These are phyloP conservation scores for Geotrichum ghanense DNA, from an alignment of 805 yeast genomes.

Conservation along the genomic window DNA sequence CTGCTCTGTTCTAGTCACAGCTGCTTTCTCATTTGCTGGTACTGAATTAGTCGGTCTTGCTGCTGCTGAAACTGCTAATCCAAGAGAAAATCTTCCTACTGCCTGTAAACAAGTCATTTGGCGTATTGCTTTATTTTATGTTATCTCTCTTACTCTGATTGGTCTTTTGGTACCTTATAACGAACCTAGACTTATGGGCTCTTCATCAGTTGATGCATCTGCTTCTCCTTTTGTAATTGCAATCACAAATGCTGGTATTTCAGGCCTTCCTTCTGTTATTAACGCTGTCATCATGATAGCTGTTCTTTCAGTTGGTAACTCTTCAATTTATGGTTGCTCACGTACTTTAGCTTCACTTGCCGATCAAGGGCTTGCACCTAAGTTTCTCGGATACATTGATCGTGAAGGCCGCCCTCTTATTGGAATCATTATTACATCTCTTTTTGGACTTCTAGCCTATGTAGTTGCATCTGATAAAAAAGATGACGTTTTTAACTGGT, in stretches of 20 bases:
- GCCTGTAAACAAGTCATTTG: conserved; percentile 78
- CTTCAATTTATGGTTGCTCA: conserved; percentile 59
- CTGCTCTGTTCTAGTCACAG: conserved; percentile 61
- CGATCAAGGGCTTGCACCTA: conserved; percentile 54
- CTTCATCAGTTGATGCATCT: conserved; percentile 43
- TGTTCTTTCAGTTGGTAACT: conserved; percentile 62
- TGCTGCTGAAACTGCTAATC: conserved; percentile 66
- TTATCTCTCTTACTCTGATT: conserved; percentile 42
- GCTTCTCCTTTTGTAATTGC: conserved; percentile 73
- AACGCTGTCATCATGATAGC: conserved; percentile 61
- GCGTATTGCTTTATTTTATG: conserved; percentile 65
- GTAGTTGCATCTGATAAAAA: conserved; percentile 47
- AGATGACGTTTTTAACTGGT: conserved; percentile 47
- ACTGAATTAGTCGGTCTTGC: conserved; percentile 65
- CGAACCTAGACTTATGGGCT: conserved; percentile 37
- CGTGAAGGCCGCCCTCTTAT: conserved; percentile 67
- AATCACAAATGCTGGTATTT: conserved; percentile 52
- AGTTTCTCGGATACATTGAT: conserved; percentile 55
- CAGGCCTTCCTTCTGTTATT: conserved; percentile 56
- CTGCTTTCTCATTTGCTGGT: conserved; percentile 70
- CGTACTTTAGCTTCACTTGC: conserved; percentile 60
- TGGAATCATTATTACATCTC: conserved; percentile 39
- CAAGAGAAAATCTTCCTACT: conserved; percentile 53
- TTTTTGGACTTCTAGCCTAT: conserved; percentile 48
- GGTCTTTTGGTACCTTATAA: conserved; percentile 67